These are phyloP conservation scores for Durio zibethinus DNA, from an alignment of 345 rosid species.

Conservation along the genomic window DNA sequence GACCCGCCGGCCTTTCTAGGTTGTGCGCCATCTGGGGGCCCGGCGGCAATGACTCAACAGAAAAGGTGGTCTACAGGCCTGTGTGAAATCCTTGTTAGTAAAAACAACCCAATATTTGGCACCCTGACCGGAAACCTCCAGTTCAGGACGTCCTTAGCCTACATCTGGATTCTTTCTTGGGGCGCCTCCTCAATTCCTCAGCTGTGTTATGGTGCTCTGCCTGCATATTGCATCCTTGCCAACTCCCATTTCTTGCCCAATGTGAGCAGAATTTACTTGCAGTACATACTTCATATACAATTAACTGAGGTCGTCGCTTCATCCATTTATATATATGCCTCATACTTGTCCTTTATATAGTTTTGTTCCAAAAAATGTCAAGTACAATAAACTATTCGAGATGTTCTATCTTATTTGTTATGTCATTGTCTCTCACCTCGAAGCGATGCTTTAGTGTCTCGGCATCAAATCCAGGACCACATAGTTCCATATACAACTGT, in stretches of 20 bases:
- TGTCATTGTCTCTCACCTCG: too few relatives aligned
- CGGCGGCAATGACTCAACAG: conserved; percentile 40
- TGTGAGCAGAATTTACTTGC: conserved; percentile 20
- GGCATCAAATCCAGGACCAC: too few relatives aligned
- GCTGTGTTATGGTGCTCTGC: conserved; percentile 47
- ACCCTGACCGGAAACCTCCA: conserved; percentile 31
- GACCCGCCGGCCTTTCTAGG: conserved; percentile 60
- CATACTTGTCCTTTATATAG: too few relatives aligned
- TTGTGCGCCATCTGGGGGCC: conserved; percentile 40
- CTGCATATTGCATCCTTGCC: conserved; percentile 61
- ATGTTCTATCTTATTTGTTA: too few relatives aligned
- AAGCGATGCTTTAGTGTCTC: too few relatives aligned
- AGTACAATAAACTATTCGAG: too few relatives aligned
- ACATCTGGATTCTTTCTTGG: conserved; percentile 32
- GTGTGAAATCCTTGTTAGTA: conserved; percentile 45
- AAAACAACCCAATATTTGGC: conserved; percentile 35
- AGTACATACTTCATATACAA: too few relatives aligned
- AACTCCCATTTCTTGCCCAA: conserved; percentile 58
- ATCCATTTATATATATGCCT: too few relatives aligned
- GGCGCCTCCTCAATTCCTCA: conserved; percentile 51
- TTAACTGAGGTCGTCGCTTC: too few relatives aligned
- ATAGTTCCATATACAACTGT: too few relatives aligned
- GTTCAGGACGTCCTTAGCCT: conserved; percentile 46
- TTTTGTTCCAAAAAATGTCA: too few relatives aligned
- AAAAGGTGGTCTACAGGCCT: conserved; percentile 67